Percentiles rank a stretch among this genome's conserved stretches.
Evolutionary conservation across 805 yeast genomes (phyloP).

Genomic region (Spathaspora gorwiae): DNA sequence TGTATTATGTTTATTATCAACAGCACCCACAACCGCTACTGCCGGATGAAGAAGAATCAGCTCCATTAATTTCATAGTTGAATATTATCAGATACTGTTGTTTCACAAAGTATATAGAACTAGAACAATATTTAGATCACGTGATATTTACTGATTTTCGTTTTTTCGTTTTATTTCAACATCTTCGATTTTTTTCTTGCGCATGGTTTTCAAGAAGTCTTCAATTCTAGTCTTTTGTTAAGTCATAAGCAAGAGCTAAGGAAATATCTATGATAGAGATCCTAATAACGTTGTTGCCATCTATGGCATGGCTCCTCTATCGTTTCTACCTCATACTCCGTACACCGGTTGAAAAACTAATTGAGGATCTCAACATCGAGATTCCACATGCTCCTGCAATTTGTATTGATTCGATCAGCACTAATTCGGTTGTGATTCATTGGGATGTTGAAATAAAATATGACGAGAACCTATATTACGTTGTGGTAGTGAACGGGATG

Average conservation of each 20-base stretch:
- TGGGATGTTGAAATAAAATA: slow-evolving; percentile 43
- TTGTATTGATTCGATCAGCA: slow-evolving; percentile 51
- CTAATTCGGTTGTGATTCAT: slow-evolving; percentile 44
- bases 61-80: too few relatives aligned
- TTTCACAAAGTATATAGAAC: too few relatives aligned
- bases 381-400: slow-evolving; percentile 54
- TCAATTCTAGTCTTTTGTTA: too few relatives aligned
- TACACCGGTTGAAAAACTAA: slow-evolving; percentile 45
- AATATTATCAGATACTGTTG: too few relatives aligned
- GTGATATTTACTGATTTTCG: not conserved
- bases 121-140: not conserved
- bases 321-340: slow-evolving; percentile 32
- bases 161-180: not conserved
- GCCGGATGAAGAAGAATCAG: not conserved
- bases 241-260: too few relatives aligned
- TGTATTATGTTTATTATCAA: not conserved
- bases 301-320: slow-evolving; percentile 37
- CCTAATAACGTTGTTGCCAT: slow-evolving; percentile 29
- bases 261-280: slow-evolving; percentile 24
- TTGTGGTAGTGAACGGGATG: slow-evolving; percentile 28
- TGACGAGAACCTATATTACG: slow-evolving; percentile 30
- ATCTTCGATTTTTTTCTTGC: not conserved
- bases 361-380: slow-evolving; percentile 44
- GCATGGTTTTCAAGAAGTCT: not conserved
- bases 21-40: not conserved